Evolutionary conservation across 2,329 filamentous ascomycete genomes (phyloP).

Genomic region (Fusarium sp.): DNA sequence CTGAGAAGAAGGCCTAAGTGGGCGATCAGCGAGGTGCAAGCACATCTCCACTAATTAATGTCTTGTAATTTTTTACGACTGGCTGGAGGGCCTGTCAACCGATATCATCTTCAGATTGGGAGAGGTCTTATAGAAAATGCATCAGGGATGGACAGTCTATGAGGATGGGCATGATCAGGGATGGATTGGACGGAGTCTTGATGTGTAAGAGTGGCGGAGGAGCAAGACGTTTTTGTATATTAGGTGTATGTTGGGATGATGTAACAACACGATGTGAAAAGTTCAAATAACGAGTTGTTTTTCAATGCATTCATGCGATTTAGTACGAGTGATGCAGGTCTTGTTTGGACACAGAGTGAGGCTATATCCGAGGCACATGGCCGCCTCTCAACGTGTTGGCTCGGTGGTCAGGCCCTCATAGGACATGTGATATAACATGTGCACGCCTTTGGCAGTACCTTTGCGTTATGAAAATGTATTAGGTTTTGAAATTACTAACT

Average conservation of each 20-base stretch:
- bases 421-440: too few species aligned
- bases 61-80: constrained; percentile 48
- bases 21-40: constrained; percentile 24
- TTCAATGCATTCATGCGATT: too few species aligned
- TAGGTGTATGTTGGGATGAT: constrained; percentile 37
- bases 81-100: constrained; percentile 17
- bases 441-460: too few species aligned
- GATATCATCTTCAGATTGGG: constrained; percentile 37
- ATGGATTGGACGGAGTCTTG: constrained; percentile 19
- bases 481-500: too few species aligned
- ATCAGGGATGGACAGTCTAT: constrained; percentile 21
- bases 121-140: constrained; percentile 41
- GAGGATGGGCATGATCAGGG: constrained; percentile 13
- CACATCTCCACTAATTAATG: constrained; percentile 53
- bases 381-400: too few species aligned
- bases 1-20: constrained; percentile 48
- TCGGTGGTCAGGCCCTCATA: too few species aligned
- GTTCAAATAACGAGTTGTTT: constrained; percentile 6
- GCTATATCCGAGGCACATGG: too few species aligned
- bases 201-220: constrained; percentile 34
- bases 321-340: too few species aligned
- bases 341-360: too few species aligned
- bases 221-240: constrained; percentile 39
- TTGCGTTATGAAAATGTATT: too few species aligned
- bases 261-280: constrained; percentile 40